Evolutionary conservation across 345 rosid genomes (phyloP).

Genomic region (Melastoma malabathricum): DNA sequence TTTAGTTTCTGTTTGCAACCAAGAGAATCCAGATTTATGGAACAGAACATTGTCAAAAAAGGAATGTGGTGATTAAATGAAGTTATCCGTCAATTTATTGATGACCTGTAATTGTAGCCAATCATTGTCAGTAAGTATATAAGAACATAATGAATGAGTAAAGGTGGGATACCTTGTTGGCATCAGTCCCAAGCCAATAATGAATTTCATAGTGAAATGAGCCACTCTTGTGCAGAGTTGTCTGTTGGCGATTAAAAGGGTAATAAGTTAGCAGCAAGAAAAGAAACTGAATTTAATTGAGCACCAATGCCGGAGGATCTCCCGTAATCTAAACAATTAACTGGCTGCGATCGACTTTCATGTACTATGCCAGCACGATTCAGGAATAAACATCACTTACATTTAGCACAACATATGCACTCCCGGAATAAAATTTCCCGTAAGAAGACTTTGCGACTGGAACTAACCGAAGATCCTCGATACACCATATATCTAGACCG

Average conservation of each 20-base stretch:
- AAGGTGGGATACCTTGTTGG: constrained; percentile 31
- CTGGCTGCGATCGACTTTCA: no score
- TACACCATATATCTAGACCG: constrained; percentile 76
- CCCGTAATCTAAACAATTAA: no score
- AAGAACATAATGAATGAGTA: neutral
- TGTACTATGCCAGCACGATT: neutral
- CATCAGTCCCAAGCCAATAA: constrained; percentile 72
- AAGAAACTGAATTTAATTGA: no score
- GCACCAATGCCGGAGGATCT: no score
- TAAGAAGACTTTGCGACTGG: constrained; percentile 40
- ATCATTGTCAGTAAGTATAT: no score
- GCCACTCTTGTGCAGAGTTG: constrained; percentile 36
- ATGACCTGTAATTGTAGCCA: no score
- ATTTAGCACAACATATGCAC: constrained; percentile 47
- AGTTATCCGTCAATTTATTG: no score
- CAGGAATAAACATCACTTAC: constrained; percentile 21
- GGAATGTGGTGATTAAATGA: no score
- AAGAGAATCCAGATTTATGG: no score
- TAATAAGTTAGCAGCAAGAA: no score
- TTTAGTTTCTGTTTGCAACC: no score
- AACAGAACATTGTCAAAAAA: no score
- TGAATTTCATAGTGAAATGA: constrained; percentile 53
- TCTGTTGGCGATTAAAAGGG: constrained; percentile 19
- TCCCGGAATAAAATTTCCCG: constrained; percentile 67
- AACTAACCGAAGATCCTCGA: constrained; percentile 36